Conservation (phyloP, 352 stramenopile species). For the Phytopythium delawarense region DNA sequence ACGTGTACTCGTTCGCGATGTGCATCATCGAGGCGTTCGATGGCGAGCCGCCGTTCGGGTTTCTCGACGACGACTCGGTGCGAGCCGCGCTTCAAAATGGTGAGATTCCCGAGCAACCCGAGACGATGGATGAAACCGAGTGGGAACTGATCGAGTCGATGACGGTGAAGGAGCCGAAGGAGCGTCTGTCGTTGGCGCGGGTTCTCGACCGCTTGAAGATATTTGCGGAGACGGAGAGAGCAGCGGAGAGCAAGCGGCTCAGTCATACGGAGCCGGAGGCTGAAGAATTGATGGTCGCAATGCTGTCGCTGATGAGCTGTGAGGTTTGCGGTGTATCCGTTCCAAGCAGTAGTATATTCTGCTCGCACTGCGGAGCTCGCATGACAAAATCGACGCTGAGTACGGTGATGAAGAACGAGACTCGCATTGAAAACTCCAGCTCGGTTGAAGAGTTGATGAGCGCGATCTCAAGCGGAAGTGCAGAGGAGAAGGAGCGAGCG, state of each 20-base stretch:
- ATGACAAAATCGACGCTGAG: too few relatives aligned
- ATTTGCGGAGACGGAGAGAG: background rate
- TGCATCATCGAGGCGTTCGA: constrained; percentile 6
- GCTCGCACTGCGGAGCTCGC: too few relatives aligned
- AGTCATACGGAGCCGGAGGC: too few relatives aligned
- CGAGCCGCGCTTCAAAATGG: background rate
- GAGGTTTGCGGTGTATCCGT: too few relatives aligned
- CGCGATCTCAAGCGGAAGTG: too few relatives aligned
- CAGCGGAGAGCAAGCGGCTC: background rate
- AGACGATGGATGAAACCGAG: background rate
- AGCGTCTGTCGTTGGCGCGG: background rate
- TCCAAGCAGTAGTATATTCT: too few relatives aligned
- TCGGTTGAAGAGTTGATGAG: too few relatives aligned
- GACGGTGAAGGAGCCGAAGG: background rate
- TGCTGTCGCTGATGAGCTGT: too few relatives aligned
- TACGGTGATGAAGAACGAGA: too few relatives aligned
- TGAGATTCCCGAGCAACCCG: background rate
- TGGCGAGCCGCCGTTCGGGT: background rate
- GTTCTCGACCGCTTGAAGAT: background rate
- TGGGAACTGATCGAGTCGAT: background rate
- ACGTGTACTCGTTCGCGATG: constrained; percentile 14
- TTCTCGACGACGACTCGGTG: background rate
- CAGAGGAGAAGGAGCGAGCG: too few relatives aligned
- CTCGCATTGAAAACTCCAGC: too few relatives aligned
- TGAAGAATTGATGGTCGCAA: too few relatives aligned